Percentiles rank a stretch among this genome's conserved stretches.
phyloP scores from a whole-genome alignment of 306 rosid genomes.

The Cucumis sativus region Cucumber_9930_V3 NC_026658.2:14747501-14748000 shows the following conservation, averaged over 20 bases:
- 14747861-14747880: conserved; percentile 77
- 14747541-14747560: not conserved
- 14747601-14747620: not conserved
- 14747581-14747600: not conserved
- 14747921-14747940: conserved; percentile 97
- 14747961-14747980: conserved; percentile 76
- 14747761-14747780: not conserved
- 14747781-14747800: conserved; percentile 71
- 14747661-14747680: not conserved
- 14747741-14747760: not conserved
- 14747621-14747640: not conserved
- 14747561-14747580: not conserved
- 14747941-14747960: conserved; percentile 77
- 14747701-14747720: not conserved
- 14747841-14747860: conserved; percentile 48
- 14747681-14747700: not conserved
- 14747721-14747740: not conserved
- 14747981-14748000: conserved; percentile 72
- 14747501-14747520: not conserved
- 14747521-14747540: not conserved
- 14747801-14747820: conserved; percentile 92
- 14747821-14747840: conserved; percentile 90
- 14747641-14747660: not conserved
- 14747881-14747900: conserved; percentile 91
- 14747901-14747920: conserved; percentile 97